Percentiles rank a stretch among this genome's conserved stretches.
Evolutionary conservation across 768 basidiomycete species (phyloP).

Genomic region (Phaeotremella skinneri): DNA sequence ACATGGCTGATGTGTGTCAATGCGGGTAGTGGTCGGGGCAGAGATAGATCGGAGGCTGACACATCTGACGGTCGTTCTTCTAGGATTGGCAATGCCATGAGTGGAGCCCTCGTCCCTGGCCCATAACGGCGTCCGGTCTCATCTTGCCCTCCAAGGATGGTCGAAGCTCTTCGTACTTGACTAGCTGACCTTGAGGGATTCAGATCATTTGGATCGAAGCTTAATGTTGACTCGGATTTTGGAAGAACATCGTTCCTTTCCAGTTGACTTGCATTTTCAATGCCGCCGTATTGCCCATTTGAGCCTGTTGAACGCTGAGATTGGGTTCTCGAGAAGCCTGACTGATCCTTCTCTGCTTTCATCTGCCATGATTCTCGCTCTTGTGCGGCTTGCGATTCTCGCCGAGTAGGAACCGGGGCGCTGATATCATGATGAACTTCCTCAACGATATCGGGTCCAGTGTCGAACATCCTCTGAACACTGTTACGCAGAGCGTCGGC

Average conservation of each 20-base stretch:
- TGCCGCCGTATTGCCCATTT: background rate
- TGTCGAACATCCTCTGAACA: slow-evolving; percentile 41
- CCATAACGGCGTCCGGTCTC: slow-evolving; percentile 11
- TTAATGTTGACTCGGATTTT: slow-evolving; percentile 28
- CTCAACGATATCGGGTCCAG: slow-evolving; percentile 22
- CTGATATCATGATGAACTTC: background rate
- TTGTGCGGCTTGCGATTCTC: slow-evolving; percentile 10
- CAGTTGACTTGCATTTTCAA: slow-evolving; percentile 9
- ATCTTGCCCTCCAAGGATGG: slow-evolving; percentile 5
- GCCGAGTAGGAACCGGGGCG: background rate
- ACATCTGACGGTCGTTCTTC: slow-evolving; percentile 15
- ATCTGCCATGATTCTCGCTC: slow-evolving; percentile 32
- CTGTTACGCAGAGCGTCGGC: slow-evolving; percentile 25
- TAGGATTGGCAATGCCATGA: slow-evolving; percentile 16
- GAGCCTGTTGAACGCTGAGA: slow-evolving; percentile 17
- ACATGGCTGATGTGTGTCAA: slow-evolving; percentile 40
- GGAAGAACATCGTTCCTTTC: slow-evolving; percentile 8
- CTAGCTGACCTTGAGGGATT: slow-evolving; percentile 48
- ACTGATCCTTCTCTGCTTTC: slow-evolving; percentile 28
- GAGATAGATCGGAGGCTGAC: slow-evolving; percentile 1
- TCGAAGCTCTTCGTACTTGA: slow-evolving; percentile 38
- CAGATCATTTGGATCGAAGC: slow-evolving; percentile 47
- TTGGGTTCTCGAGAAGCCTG: slow-evolving; percentile 33
- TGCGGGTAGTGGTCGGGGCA: slow-evolving; percentile 9
- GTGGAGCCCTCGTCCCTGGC: background rate